Percentiles rank a stretch among this genome's conserved stretches.
These are phyloP conservation scores for Trichoderma simmonsii DNA, from an alignment of 2,329 filamentous ascomycete species.

Conservation along the genomic window DNA sequence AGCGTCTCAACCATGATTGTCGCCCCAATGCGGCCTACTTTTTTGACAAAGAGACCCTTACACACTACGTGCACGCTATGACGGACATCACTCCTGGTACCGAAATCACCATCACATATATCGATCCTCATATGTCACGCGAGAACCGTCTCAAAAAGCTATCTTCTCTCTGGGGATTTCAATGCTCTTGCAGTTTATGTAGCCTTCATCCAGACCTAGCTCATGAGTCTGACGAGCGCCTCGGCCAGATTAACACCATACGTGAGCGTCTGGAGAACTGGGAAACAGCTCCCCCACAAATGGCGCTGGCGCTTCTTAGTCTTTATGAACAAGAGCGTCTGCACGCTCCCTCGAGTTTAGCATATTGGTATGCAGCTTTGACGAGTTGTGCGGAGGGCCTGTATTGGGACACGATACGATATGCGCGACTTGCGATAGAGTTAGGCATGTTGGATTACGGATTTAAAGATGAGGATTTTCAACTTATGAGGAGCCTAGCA, in stretches of 20 bases:
- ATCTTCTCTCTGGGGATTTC: slow-evolving; percentile 38
- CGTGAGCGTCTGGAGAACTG: background rate
- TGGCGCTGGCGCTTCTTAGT: slow-evolving; percentile 39
- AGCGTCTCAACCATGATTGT: slow-evolving; percentile 46
- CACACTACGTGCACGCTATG: slow-evolving; percentile 39
- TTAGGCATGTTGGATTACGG: slow-evolving; percentile 27
- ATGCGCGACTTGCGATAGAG: slow-evolving; percentile 39
- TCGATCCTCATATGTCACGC: slow-evolving; percentile 31
- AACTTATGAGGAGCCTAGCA: background rate
- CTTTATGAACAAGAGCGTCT: slow-evolving; percentile 41
- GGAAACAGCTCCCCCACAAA: slow-evolving; percentile 28
- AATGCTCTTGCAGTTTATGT: slow-evolving; percentile 41
- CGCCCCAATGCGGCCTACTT: slow-evolving; percentile 44
- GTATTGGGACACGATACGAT: slow-evolving; percentile 37
- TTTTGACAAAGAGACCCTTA: slow-evolving; percentile 38
- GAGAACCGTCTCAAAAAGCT: slow-evolving; percentile 31
- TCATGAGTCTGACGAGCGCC: slow-evolving; percentile 37
- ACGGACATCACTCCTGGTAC: slow-evolving; percentile 41
- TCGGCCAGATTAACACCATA: slow-evolving; percentile 32
- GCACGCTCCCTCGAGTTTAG: slow-evolving; percentile 33
- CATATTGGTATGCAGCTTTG: slow-evolving; percentile 38
- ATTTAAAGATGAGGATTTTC: background rate
- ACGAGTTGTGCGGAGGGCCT: slow-evolving; percentile 40
- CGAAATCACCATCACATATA: slow-evolving; percentile 44
- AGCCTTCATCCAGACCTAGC: slow-evolving; percentile 27